Conservation (phyloP, 2,329 filamentous ascomycete species). For the Mariannaea elegans region DNA sequence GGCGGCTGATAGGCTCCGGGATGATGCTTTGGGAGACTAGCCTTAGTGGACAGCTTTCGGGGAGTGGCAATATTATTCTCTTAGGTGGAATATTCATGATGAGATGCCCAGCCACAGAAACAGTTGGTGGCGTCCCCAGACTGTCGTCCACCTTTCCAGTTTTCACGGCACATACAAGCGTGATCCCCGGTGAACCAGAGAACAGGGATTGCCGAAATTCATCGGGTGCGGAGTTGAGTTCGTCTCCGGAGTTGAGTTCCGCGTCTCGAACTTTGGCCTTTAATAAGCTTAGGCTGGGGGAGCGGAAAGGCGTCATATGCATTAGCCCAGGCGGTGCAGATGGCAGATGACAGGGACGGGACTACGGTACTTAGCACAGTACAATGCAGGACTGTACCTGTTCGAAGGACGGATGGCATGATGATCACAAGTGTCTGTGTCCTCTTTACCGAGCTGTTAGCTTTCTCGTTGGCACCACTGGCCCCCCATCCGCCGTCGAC, state of each 20-base stretch:
- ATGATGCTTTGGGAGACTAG: no score
- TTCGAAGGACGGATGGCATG: constrained; percentile 6
- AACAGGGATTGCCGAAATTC: constrained; percentile 18
- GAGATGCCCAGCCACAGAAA: not conserved
- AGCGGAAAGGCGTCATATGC: constrained; percentile 5
- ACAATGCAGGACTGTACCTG: not conserved
- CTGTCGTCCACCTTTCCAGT: not conserved
- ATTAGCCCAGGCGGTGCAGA: not conserved
- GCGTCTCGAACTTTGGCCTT: constrained; percentile 11
- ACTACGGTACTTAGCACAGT: not conserved
- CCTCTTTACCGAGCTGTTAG: constrained; percentile 15
- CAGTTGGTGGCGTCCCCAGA: constrained; percentile 2
- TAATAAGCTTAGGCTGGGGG: constrained; percentile 3
- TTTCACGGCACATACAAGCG: constrained; percentile 30
- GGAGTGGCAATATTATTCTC: no score
- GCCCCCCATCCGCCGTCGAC: constrained; percentile 12
- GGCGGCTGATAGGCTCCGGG: not conserved
- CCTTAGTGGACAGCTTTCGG: no score
- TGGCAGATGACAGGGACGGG: constrained; percentile 1
- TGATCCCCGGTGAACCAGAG: constrained; percentile 32
- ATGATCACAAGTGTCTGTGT: constrained; percentile 4
- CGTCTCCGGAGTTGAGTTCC: constrained; percentile 16
- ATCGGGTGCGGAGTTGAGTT: constrained; percentile 22
- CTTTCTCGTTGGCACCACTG: constrained; percentile 6
- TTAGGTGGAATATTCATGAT: not conserved